A percentile compares a stretch with the other conserved stretches of the same genome.
phyloP scores from a whole-genome alignment of 1,284 basidiomycete genomes.

The Golubevia sp. region DNA sequence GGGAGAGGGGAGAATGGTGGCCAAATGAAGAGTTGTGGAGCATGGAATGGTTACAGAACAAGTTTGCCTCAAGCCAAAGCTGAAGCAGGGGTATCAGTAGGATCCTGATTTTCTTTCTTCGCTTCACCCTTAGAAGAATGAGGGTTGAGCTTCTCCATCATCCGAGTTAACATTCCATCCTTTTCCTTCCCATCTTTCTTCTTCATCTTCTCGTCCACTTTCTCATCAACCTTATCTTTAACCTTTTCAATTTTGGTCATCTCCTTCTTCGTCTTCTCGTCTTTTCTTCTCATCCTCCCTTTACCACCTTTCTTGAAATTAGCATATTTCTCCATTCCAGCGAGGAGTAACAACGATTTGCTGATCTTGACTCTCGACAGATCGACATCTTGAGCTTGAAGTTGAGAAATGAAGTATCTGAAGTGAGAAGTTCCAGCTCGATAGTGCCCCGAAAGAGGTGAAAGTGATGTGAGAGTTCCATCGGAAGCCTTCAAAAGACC shows the following conservation, averaged over 20 bases:
- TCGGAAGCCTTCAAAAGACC: constrained; percentile 38
- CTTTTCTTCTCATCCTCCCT: constrained; percentile 1
- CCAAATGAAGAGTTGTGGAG: too few species aligned
- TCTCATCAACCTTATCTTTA: not conserved
- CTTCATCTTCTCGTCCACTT: constrained; percentile 13
- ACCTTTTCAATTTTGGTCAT: too few species aligned
- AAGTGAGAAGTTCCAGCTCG: constrained; percentile 38
- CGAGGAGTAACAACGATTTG: constrained; percentile 33
- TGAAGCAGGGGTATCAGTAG: too few species aligned
- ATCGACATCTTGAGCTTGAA: constrained; percentile 37
- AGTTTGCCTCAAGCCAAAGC: too few species aligned
- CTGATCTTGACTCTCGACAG: constrained; percentile 33
- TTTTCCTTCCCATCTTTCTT: constrained; percentile 11
- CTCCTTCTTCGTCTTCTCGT: constrained; percentile 4
- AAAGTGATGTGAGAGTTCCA: constrained; percentile 29
- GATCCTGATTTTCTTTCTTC: too few species aligned
- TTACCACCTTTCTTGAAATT: constrained; percentile 20
- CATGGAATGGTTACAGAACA: too few species aligned
- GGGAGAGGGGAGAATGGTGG: too few species aligned
- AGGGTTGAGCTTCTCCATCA: not conserved
- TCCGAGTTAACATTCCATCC: not conserved
- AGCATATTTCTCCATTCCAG: constrained; percentile 42
- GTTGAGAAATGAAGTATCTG: constrained; percentile 38
- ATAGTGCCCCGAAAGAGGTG: constrained; percentile 44
- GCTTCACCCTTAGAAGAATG: too few species aligned